phyloP scores from a whole-genome alignment of 768 basidiomycete species.

The Kwoniella dejecticola region DNA sequence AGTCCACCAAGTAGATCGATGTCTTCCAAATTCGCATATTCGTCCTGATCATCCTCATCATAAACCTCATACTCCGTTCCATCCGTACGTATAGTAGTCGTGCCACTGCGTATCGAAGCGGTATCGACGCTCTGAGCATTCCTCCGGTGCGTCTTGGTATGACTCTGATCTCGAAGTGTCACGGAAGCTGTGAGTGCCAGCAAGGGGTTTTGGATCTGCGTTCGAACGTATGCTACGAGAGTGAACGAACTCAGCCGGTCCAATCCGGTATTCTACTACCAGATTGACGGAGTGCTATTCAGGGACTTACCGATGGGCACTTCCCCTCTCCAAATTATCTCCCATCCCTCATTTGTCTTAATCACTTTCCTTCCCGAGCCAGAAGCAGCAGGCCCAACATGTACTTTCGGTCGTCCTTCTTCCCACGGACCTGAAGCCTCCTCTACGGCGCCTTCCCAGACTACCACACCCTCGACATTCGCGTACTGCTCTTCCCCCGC shows the following conservation, averaged over 20 bases:
- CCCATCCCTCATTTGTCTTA: constrained; percentile 70
- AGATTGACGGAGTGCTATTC: not conserved
- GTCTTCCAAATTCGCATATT: constrained; percentile 64
- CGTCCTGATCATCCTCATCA: constrained; percentile 43
- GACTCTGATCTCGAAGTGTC: constrained; percentile 70
- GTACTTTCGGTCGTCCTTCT: constrained; percentile 59
- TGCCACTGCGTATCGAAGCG: constrained; percentile 26
- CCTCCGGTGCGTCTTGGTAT: constrained; percentile 21
- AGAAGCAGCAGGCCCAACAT: not conserved
- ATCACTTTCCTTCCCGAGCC: constrained; percentile 66
- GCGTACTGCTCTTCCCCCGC: constrained; percentile 76
- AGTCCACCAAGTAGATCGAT: constrained; percentile 65
- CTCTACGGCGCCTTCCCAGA: constrained; percentile 58
- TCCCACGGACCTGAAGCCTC: constrained; percentile 62
- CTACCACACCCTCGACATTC: constrained; percentile 72
- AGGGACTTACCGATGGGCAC: constrained; percentile 72
- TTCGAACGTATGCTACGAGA: constrained; percentile 69
- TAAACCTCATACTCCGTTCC: constrained; percentile 48
- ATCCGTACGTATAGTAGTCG: constrained; percentile 43
- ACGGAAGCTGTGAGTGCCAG: constrained; percentile 80
- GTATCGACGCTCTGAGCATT: constrained; percentile 22
- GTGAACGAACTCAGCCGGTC: not conserved
- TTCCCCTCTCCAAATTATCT: constrained; percentile 75
- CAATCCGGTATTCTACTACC: not conserved
- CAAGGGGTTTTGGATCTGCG: constrained; percentile 70